phyloP scores from a whole-genome alignment of 768 basidiomycete species.

The Lentinula sp. region DNA sequence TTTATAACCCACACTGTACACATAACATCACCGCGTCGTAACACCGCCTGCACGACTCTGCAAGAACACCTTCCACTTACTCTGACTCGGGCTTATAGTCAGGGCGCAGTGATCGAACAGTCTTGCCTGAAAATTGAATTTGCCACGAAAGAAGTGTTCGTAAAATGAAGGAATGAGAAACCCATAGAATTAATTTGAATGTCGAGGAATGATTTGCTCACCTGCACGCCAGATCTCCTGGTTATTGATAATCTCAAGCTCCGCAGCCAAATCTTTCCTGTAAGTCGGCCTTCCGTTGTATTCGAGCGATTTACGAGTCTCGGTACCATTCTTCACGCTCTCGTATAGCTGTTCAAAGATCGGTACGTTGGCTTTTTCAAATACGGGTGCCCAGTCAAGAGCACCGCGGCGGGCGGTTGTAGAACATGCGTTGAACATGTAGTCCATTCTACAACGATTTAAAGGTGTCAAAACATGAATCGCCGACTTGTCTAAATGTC shows the following conservation, averaged over 20 bases:
- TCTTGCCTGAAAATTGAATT: conserved; percentile 56
- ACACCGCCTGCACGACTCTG: neutral
- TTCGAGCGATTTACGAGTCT: conserved; percentile 95
- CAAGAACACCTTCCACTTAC: conserved; percentile 16
- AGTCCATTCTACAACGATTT: conserved; percentile 72
- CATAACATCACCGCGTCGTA: neutral
- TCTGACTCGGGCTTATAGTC: conserved; percentile 75
- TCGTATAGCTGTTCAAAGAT: conserved; percentile 68
- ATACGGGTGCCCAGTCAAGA: conserved; percentile 97
- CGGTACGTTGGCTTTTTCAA: conserved; percentile 91
- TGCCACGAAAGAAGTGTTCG: neutral
- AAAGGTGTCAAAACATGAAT: neutral
- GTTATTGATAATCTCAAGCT: conserved; percentile 91
- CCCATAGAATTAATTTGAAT: neutral
- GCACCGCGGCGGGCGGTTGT: conserved; percentile 99
- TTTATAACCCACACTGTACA: neutral
- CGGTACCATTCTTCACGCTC: conserved; percentile 69
- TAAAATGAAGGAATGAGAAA: neutral
- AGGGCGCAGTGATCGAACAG: conserved; percentile 83
- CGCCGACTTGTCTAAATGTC: neutral
- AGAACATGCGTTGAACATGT: conserved; percentile 99
- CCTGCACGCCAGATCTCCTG: conserved; percentile 99
- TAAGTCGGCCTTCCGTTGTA: conserved; percentile 93
- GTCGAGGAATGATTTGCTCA: conserved; percentile 20
- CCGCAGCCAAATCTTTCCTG: conserved; percentile 86